These are phyloP conservation scores for Tricladium varicosporioides DNA, from an alignment of 2,329 filamentous ascomycete species.

Conservation along the genomic window DNA sequence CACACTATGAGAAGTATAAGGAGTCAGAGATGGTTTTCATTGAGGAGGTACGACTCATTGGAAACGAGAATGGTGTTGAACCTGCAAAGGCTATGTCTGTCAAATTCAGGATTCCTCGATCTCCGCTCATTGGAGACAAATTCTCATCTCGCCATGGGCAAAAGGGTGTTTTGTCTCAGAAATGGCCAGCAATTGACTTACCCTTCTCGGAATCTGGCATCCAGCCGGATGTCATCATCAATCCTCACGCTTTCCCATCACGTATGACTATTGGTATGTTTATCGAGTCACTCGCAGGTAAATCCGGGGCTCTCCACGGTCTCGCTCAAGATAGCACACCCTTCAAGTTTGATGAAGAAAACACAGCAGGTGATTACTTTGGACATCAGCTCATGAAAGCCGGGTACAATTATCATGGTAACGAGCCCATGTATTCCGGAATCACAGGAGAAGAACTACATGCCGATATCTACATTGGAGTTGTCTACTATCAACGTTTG, in stretches of 20 bases:
- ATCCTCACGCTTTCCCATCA: slow-evolving; percentile 97
- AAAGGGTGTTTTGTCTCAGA: slow-evolving; percentile 94
- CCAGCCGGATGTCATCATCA: slow-evolving; percentile 97
- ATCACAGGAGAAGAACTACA: slow-evolving; percentile 93
- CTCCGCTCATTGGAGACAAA: slow-evolving; percentile 95
- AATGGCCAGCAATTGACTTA: slow-evolving; percentile 93
- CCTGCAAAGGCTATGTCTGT: slow-evolving; percentile 85
- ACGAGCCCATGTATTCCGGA: slow-evolving; percentile 97
- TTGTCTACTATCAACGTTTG: slow-evolving; percentile 97
- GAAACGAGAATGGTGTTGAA: slow-evolving; percentile 78
- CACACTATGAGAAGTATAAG: slow-evolving; percentile 92
- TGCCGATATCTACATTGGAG: slow-evolving; percentile 93
- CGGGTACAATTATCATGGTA: slow-evolving; percentile 97
- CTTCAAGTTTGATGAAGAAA: slow-evolving; percentile 89
- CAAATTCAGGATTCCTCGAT: slow-evolving; percentile 87
- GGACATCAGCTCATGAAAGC: slow-evolving; percentile 93
- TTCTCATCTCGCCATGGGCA: slow-evolving; percentile 98
- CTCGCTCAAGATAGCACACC: slow-evolving; percentile 95
- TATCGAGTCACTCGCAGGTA: slow-evolving; percentile 93
- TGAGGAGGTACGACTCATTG: slow-evolving; percentile 89
- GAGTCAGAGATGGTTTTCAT: slow-evolving; percentile 84
- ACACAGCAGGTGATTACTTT: slow-evolving; percentile 92
- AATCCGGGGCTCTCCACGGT: slow-evolving; percentile 89
- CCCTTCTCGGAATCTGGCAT: slow-evolving; percentile 96
- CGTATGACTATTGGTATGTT: slow-evolving; percentile 99